Evolutionary conservation across 768 basidiomycete species (phyloP), one percentile per base, ranked within the genome.

Genomic region (Ramaria sp.): DNA sequence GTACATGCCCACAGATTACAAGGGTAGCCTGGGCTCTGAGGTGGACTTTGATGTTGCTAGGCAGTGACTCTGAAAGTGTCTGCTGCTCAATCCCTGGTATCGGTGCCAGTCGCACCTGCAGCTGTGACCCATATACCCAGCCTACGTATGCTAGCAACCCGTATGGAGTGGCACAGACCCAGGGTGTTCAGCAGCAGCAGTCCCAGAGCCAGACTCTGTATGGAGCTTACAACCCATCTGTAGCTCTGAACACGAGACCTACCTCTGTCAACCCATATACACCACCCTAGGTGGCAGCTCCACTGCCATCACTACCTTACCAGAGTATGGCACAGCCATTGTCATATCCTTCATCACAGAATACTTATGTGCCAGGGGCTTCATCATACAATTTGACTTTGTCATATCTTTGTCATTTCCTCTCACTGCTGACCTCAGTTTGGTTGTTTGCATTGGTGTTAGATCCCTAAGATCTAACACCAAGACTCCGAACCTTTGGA

Each of bases 1-100:
- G 64, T 71, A 90, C 62, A 91, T 85, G 0, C 96, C 96, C 0
- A 63, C 71, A 10, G 84, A 82, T 51, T 98, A 96, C 70, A 78
- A 80, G 48, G 86, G 86, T 5, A 74, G 79, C 3, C 71, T 73
- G 4, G 78, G 69, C 0, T 65, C 65, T 7, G 66, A 64, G 6
- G 58, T 72, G 53, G 69, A 78, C 63, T 72, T 74, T 65, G 66
- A 68, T 10, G 69, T 70, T 20, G 76, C 75, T 15, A 66, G 78
- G 48, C 76, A 79, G 41, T 46, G 5, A 55, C 52, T 5, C 50
- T 61, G 15, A 60, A 51, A 31, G 38, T 48, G 37, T 10, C 59
- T 7, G 46, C 52, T 47, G 39, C 59, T 53, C 27, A 73, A 10
- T 59, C 60, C 5, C 53, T 63, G 22, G 30, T 63, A 1, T 64